Base-by-base conservation (phyloP, 1,284 basidiomycete genomes). In the Cutaneotrichosporon cyanovorans region DNA sequence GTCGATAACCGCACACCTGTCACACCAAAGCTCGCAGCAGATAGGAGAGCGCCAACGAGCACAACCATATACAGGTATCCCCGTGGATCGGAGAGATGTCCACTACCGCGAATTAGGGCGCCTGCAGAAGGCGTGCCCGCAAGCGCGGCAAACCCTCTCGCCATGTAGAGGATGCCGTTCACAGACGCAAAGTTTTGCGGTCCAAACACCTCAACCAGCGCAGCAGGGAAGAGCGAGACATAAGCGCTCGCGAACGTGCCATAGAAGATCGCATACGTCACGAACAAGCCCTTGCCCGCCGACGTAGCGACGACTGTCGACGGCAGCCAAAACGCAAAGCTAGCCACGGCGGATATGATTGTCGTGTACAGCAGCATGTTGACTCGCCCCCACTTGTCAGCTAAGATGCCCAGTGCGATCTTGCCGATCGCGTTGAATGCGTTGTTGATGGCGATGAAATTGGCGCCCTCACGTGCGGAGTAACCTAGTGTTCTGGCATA, bases 321-420 rank as follows among this genome's bases (percentile, higher is more conserved):
- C 3, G 61, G 61, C 21, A 61, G 42, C 61, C 62, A 65, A 33
- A 65, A 54, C 11, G 40, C 50, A 18, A 66, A 59, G 25, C 55
- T 56, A 11, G 61, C 50, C 5, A 66, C 37, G 6, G 62, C 60
- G 2, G 59, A 59, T 18, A 63, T 44, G 14, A 55, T 42, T 0
- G 65, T 63, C 12, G 61, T 59, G 3, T 65, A 50, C 4, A 69
- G 46, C 20, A 71, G 56, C 25, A 62, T 60, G 57, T 72, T 69
- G 49, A 70, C 56, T n/a, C 56, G 55, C 1, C 71, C 71, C 6
- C 57, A 51, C 9, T 55, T 51, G 41, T 70, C 68, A 0, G 70
- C 69, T 1, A 68, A 33, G 6, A 66, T 42, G 34, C 66, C 68
- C 11, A 68, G 58, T 5, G 60, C 23, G 19, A 70, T 60, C 33